Evolutionary conservation across 2,329 filamentous ascomycete genomes (phyloP).

Genomic region (Chaetomiaceae sp.): DNA sequence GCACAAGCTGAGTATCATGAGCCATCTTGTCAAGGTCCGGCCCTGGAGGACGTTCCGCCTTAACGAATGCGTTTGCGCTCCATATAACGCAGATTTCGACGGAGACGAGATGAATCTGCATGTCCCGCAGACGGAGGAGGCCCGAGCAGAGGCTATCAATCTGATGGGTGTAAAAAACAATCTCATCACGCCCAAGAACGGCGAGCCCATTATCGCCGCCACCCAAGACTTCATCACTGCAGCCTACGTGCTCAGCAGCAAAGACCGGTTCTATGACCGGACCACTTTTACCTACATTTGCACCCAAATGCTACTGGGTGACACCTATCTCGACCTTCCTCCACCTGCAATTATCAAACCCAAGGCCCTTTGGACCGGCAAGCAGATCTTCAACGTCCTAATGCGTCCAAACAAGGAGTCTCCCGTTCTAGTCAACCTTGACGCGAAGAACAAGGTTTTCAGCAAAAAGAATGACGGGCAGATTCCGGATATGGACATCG

Average conservation of each 20-base stretch:
- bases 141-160: constrained; percentile 88
- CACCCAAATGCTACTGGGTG: constrained; percentile 75
- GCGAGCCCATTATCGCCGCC: constrained; percentile 96
- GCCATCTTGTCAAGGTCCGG: constrained; percentile 86
- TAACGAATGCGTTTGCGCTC: constrained; percentile 96
- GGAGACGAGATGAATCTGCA: constrained; percentile 99
- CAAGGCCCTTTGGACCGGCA: constrained; percentile 87
- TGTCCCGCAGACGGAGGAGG: constrained; percentile 96
- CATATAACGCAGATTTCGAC: constrained; percentile 98
- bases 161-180: constrained; percentile 99
- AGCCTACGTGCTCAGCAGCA: constrained; percentile 83
- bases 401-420: constrained; percentile 85
- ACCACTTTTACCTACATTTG: constrained; percentile 86
- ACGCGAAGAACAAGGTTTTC: constrained; percentile 86
- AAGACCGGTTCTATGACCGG: constrained; percentile 88
- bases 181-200: constrained; percentile 91
- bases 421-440: constrained; percentile 81
- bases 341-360: constrained; percentile 84
- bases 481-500: constrained; percentile 69
- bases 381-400: constrained; percentile 89
- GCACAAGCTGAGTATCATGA: constrained; percentile 98
- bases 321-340: constrained; percentile 74
- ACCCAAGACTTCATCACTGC: constrained; percentile 99
- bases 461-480: constrained; percentile 55
- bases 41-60: constrained; percentile 94